phyloP scores from a whole-genome alignment of 495 filamentous ascomycete genomes.

The Neurospora cerealis region DNA sequence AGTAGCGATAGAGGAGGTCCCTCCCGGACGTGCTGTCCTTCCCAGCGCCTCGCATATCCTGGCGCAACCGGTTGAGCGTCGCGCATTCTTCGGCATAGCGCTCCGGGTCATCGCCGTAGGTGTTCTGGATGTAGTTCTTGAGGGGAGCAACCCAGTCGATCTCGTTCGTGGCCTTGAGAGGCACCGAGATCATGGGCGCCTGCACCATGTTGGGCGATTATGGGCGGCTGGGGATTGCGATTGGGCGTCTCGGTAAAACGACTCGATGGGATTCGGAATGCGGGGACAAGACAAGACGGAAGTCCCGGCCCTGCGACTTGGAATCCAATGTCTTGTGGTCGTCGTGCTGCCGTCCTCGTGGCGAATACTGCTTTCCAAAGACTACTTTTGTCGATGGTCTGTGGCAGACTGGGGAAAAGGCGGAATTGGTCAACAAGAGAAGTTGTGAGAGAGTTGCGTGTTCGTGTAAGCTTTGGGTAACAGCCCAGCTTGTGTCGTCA shows the following conservation, averaged over 20 bases:
- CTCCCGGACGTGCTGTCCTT: conserved; percentile 92
- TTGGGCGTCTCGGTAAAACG: background rate
- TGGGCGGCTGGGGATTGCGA: background rate
- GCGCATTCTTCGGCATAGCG: conserved; percentile 89
- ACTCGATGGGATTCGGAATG: background rate
- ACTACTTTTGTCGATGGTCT: background rate
- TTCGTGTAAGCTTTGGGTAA: background rate
- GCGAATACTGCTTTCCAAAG: background rate
- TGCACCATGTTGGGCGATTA: conserved; percentile 47
- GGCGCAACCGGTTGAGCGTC: conserved; percentile 89
- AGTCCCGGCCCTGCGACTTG: background rate
- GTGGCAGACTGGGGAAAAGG: background rate
- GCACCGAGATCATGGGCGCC: conserved; percentile 85
- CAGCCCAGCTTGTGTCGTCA: background rate
- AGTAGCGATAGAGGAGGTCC: conserved; percentile 93
- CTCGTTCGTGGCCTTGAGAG: conserved; percentile 96
- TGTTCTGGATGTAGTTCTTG: conserved; percentile 85
- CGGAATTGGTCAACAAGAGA: background rate
- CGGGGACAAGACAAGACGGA: background rate
- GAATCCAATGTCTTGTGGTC: background rate
- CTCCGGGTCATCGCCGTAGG: conserved; percentile 94
- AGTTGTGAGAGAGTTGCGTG: background rate
- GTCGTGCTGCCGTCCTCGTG: background rate
- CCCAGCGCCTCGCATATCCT: conserved; percentile 97
- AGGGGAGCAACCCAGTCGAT: conserved; percentile 95